Evolutionary conservation across 441 rosid genomes (phyloP).

Genomic region (Rhodomyrtus psidioides): DNA sequence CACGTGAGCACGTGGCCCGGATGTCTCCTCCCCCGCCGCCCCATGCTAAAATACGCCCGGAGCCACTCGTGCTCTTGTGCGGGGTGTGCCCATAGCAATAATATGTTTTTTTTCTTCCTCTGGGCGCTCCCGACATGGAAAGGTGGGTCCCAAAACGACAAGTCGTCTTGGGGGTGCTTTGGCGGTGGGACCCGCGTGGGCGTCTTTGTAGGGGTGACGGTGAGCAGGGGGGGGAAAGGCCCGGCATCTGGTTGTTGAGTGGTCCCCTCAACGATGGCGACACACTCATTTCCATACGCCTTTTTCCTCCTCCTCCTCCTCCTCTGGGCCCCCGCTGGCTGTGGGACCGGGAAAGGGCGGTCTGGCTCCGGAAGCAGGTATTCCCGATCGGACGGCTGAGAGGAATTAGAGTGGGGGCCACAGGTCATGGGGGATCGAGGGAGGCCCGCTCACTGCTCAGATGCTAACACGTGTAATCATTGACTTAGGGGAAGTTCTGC

Average conservation of each 20-base stretch:
- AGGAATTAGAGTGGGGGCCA: no score
- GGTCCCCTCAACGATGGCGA: not conserved
- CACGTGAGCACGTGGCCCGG: slow-evolving; percentile 72
- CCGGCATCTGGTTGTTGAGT: not conserved
- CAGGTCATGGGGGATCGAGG: not conserved
- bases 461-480: not conserved
- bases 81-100: not conserved
- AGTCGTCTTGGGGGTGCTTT: not conserved
- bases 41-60: slow-evolving; percentile 12
- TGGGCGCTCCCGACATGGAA: not conserved
- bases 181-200: not conserved
- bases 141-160: not conserved
- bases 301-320: no score
- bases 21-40: slow-evolving; percentile 16
- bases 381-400: not conserved
- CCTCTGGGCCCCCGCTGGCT: no score
- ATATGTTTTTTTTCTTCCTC: not conserved
- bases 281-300: not conserved
- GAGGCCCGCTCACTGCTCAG: no score
- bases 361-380: not conserved
- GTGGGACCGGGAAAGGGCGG: no score
- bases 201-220: not conserved
- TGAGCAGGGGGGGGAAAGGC: not conserved
- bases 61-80: not conserved
- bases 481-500: not conserved